phyloP scores from a whole-genome alignment of 768 basidiomycete species.

The Amanita exitialis region DNA sequence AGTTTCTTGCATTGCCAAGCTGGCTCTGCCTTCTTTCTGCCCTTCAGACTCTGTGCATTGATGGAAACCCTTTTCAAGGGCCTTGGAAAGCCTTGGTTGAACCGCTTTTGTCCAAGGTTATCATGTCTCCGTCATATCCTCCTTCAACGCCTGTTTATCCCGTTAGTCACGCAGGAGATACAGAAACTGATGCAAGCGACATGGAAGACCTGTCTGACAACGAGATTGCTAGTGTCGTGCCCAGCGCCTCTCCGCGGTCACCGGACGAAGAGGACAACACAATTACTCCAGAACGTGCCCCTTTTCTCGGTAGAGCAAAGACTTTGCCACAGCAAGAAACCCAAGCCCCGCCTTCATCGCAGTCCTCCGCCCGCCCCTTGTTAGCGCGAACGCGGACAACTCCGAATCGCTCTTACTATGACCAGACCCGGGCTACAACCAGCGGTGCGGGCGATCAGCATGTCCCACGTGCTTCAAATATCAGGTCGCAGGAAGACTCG shows the following conservation, averaged over 20 bases:
- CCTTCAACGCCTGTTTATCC: constrained; percentile 56
- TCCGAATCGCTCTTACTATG: constrained; percentile 50
- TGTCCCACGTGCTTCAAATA: constrained; percentile 12
- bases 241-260: constrained; percentile 19
- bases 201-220: constrained; percentile 52
- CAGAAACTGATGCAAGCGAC: constrained; percentile 33
- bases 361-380: constrained; percentile 31
- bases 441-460: constrained; percentile 14
- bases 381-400: constrained; percentile 60
- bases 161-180: constrained; percentile 33
- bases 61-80: constrained; percentile 92
- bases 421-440: constrained; percentile 29
- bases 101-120: constrained; percentile 61
- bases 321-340: constrained; percentile 34
- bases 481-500: constrained; percentile 26
- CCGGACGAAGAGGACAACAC: constrained; percentile 68
- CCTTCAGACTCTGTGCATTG: constrained; percentile 84
- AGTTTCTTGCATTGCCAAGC: constrained; percentile 79
- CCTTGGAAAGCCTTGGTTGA: constrained; percentile 88
- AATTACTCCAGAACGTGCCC: constrained; percentile 54
- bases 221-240: constrained; percentile 33
- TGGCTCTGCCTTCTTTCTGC: constrained; percentile 88
- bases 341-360: constrained; percentile 14
- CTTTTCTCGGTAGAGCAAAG: constrained; percentile 38
- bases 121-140: constrained; percentile 52